Conservation (phyloP, 2,329 filamentous ascomycete species). For the Bimuria novae-zelandiae region DNA sequence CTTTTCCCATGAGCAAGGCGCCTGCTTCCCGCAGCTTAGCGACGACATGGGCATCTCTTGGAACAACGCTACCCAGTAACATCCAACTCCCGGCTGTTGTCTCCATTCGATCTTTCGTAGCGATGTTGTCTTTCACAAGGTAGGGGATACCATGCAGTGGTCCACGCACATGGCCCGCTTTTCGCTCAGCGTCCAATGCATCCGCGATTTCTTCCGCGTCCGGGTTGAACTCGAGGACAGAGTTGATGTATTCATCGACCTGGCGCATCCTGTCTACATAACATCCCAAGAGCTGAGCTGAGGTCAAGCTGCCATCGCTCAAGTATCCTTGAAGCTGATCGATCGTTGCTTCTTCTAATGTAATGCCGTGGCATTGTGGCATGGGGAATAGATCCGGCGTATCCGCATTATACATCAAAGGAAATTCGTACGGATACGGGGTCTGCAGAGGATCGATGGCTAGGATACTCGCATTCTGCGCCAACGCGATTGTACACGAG, state of each 20-base stretch:
- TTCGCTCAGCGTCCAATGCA: slow-evolving; percentile 64
- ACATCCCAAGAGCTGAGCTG: slow-evolving; percentile 28
- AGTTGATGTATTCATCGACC: slow-evolving; percentile 67
- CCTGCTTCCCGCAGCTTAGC: slow-evolving; percentile 65
- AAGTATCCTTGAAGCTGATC: slow-evolving; percentile 68
- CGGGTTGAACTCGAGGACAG: slow-evolving; percentile 71
- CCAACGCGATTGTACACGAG: slow-evolving; percentile 9
- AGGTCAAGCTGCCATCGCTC: slow-evolving; percentile 46
- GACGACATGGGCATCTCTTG: slow-evolving; percentile 70
- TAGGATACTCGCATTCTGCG: slow-evolving; percentile 15
- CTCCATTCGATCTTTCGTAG: slow-evolving; percentile 69
- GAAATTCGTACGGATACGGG: slow-evolving; percentile 45
- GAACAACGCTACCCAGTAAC: slow-evolving; percentile 67
- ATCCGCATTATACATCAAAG: slow-evolving; percentile 29
- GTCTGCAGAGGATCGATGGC: slow-evolving; percentile 25
- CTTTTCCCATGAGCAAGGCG: slow-evolving; percentile 72
- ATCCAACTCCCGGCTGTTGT: slow-evolving; percentile 74
- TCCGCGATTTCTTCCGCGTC: slow-evolving; percentile 67
- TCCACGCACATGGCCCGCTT: slow-evolving; percentile 60
- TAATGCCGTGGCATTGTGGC: slow-evolving; percentile 63
- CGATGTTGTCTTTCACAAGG: slow-evolving; percentile 67
- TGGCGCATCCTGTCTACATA: slow-evolving; percentile 64
- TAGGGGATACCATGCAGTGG: slow-evolving; percentile 77
- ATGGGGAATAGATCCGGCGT: slow-evolving; percentile 62
- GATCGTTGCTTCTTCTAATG: slow-evolving; percentile 71